phyloP scores from a whole-genome alignment of 176 grass and related monocot species.

The Coix lacrymajobi region DNA sequence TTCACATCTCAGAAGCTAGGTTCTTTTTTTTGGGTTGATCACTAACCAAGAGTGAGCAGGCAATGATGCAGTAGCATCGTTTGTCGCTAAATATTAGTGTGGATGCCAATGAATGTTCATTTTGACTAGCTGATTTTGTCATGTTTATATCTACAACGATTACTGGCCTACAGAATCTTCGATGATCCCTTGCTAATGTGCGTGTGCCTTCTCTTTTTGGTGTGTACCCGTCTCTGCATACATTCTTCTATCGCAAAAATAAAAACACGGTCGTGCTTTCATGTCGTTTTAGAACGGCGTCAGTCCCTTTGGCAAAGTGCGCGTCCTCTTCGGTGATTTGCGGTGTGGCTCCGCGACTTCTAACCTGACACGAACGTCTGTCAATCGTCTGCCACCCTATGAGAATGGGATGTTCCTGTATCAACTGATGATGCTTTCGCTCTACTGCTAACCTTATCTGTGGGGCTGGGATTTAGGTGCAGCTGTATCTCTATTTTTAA shows the following conservation, averaged over 20 bases:
- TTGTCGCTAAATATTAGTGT: neutral
- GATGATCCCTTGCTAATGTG: neutral
- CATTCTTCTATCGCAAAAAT: neutral
- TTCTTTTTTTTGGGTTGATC: neutral
- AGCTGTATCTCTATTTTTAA: no score
- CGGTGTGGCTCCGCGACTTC: slow-evolving; percentile 19
- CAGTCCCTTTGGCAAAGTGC: slow-evolving; percentile 68
- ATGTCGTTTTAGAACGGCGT: slow-evolving; percentile 38
- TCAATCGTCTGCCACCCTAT: neutral
- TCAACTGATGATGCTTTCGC: neutral
- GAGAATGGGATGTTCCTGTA: neutral
- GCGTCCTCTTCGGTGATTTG: slow-evolving; percentile 88
- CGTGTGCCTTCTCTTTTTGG: neutral
- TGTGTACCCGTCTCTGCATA: neutral
- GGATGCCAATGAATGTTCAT: neutral
- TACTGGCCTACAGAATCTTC: neutral
- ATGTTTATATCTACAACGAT: slow-evolving; percentile 8
- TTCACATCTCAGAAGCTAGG: neutral
- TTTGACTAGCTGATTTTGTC: neutral
- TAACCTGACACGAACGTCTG: neutral
- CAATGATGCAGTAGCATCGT: neutral
- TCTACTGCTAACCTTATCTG: neutral
- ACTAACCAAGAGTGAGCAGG: neutral
- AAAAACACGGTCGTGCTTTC: neutral
- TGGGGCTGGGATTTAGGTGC: neutral